These are phyloP conservation scores for Rutstroemia sp. DNA, from an alignment of 2,329 filamentous ascomycete genomes.

Conservation along the genomic window DNA sequence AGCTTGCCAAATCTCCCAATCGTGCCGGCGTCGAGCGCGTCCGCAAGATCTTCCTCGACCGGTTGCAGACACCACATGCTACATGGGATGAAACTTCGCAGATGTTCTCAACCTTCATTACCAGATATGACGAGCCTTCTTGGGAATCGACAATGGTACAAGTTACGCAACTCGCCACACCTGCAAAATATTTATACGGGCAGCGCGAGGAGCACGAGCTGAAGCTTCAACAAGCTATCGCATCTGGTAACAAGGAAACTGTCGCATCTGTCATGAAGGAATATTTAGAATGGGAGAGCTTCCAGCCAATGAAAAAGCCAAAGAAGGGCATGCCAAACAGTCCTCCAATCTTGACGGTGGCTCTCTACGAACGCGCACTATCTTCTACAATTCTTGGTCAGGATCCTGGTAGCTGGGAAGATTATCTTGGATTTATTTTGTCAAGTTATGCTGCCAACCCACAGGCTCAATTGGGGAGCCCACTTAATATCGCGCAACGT, in stretches of 20 bases:
- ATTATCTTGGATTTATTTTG: constrained; percentile 44
- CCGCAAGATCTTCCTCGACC: constrained; percentile 60
- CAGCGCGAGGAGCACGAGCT: constrained; percentile 62
- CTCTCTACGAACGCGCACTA: constrained; percentile 75
- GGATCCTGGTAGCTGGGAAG: constrained; percentile 72
- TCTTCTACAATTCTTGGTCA: constrained; percentile 55
- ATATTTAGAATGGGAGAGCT: constrained; percentile 83
- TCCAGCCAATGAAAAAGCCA: constrained; percentile 48
- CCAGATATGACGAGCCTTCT: constrained; percentile 59
- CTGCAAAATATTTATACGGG: constrained; percentile 56
- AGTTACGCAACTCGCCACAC: constrained; percentile 53
- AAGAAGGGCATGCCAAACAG: constrained; percentile 38
- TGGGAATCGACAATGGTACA: constrained; percentile 70
- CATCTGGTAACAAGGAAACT: constrained; percentile 47
- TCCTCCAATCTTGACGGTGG: constrained; percentile 46
- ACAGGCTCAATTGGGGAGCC: constrained; percentile 35
- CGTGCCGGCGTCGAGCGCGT: constrained; percentile 55
- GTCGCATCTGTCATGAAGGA: constrained; percentile 47
- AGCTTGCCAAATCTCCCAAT: constrained; percentile 50
- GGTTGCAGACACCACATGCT: constrained; percentile 64
- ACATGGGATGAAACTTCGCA: constrained; percentile 70
- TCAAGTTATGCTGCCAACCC: constrained; percentile 19
- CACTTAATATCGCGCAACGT: constrained; percentile 68
- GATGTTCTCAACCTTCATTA: constrained; percentile 66
- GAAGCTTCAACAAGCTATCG: constrained; percentile 51